A percentile compares a stretch with the other conserved stretches of the same genome.
Evolutionary conservation across 805 yeast genomes (phyloP).

Genomic region (Metschnikowia santaceciliae): DNA sequence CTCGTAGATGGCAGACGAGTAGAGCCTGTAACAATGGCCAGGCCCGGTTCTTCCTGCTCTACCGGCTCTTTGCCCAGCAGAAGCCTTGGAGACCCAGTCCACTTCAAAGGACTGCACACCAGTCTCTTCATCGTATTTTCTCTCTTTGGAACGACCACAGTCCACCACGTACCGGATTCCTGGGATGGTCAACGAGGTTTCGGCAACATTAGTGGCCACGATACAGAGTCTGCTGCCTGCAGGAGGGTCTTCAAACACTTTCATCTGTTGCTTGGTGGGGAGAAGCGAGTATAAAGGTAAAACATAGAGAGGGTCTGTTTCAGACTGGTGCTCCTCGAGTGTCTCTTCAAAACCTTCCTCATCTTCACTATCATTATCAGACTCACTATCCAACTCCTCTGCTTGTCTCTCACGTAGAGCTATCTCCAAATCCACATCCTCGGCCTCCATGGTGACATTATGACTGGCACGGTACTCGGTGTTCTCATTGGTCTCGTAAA

Average conservation of each 20-base stretch:
- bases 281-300: slow-evolving; percentile 87
- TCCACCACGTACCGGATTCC: slow-evolving; percentile 93
- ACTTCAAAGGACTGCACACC: slow-evolving; percentile 92
- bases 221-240: slow-evolving; percentile 81
- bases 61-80: slow-evolving; percentile 93
- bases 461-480: slow-evolving; percentile 50
- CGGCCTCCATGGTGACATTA: slow-evolving; percentile 74
- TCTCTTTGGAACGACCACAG: slow-evolving; percentile 89
- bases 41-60: slow-evolving; percentile 99
- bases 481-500: slow-evolving; percentile 10
- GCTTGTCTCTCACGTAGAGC: slow-evolving; percentile 28
- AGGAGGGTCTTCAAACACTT: slow-evolving; percentile 84
- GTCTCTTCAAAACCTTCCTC: slow-evolving; percentile 73
- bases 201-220: slow-evolving; percentile 97
- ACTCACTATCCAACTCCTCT: slow-evolving; percentile 39
- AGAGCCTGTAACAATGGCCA: slow-evolving; percentile 91
- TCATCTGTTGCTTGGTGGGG: slow-evolving; percentile 95
- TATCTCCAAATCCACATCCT: slow-evolving; percentile 76
- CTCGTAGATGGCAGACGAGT: slow-evolving; percentile 91
- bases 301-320: slow-evolving; percentile 78
- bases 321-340: slow-evolving; percentile 65
- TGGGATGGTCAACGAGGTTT: slow-evolving; percentile 94
- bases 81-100: slow-evolving; percentile 91
- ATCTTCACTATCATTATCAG: slow-evolving; percentile 45
- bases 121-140: slow-evolving; percentile 73